phyloP scores from a whole-genome alignment of 2,329 filamentous ascomycete species.

The Alternaria novae-zelandiae region DNA sequence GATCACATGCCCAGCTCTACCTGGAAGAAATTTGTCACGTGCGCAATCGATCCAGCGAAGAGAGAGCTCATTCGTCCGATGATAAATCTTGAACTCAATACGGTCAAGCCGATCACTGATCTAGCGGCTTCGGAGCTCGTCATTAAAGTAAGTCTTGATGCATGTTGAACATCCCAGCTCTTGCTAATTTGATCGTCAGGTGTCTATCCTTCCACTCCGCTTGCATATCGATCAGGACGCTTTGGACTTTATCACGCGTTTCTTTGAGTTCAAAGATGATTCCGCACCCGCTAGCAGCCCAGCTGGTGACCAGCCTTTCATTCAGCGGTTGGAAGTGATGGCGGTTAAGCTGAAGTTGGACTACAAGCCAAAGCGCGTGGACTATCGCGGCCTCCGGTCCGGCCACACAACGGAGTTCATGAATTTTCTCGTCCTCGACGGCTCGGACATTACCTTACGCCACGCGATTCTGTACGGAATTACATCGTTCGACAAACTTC shows the following conservation, averaged over 20 bases:
- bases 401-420: conserved; percentile 97
- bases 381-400: conserved; percentile 90
- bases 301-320: conserved; percentile 72
- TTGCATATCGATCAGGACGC: conserved; percentile 97
- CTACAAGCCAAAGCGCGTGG: conserved; percentile 98
- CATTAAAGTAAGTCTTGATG: conserved; percentile 65
- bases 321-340: conserved; percentile 88
- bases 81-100: conserved; percentile 87
- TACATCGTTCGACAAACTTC: conserved; percentile 86
- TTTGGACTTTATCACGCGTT: conserved; percentile 93
- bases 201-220: conserved; percentile 79
- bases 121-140: conserved; percentile 90
- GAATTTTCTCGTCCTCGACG: conserved; percentile 95
- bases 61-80: conserved; percentile 86
- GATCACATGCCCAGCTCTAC: conserved; percentile 95
- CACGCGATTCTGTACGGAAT: conserved; percentile 94
- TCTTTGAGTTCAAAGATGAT: conserved; percentile 97
- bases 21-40: conserved; percentile 98
- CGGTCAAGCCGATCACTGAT: conserved; percentile 82
- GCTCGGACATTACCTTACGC: conserved; percentile 81
- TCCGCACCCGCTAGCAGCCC: conserved; percentile 63
- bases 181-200: conserved; percentile 38
- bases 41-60: conserved; percentile 85
- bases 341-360: conserved; percentile 85
- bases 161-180: neutral